Evolutionary conservation across 108 stramenopile species (phyloP).

Genomic region (Mediolabrus comicus): DNA sequence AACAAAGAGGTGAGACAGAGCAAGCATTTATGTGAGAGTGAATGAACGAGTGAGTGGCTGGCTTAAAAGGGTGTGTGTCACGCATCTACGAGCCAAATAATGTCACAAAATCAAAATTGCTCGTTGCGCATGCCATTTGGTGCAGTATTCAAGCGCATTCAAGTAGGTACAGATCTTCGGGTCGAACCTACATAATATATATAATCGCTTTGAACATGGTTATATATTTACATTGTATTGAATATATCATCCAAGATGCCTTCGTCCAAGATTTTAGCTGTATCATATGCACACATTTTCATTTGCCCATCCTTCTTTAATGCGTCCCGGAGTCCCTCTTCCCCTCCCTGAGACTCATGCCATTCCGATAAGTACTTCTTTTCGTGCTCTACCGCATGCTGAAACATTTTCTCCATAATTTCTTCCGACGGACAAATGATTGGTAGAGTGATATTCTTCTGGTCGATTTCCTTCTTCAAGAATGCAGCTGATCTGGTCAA

Average conservation of each 20-base stretch:
- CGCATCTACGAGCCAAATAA: too few species aligned
- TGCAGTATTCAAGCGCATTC: too few species aligned
- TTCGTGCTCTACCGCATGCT: conserved; percentile 14
- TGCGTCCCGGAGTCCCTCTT: neutral
- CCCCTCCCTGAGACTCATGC: conserved; percentile 21
- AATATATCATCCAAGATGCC: conserved; percentile 13
- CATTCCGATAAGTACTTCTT: conserved; percentile 11
- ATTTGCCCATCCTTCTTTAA: conserved; percentile 3
- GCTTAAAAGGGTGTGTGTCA: too few species aligned
- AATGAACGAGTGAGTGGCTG: too few species aligned
- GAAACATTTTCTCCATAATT: conserved; percentile 3
- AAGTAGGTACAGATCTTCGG: too few species aligned
- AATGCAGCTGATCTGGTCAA: neutral
- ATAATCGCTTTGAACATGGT: too few species aligned
- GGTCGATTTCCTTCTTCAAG: neutral
- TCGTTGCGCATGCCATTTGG: too few species aligned
- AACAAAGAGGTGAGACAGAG: too few species aligned
- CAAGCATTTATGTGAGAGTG: too few species aligned
- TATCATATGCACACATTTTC: conserved; percentile 12
- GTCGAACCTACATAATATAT: too few species aligned
- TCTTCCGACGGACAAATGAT: conserved; percentile 5
- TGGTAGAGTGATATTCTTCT: neutral
- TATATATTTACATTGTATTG: too few species aligned
- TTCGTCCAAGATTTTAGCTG: conserved; percentile 6
- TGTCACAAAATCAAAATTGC: too few species aligned